These are phyloP conservation scores for Lactarius hengduanensis DNA, from an alignment of 768 basidiomycete species.

Conservation along the genomic window DNA sequence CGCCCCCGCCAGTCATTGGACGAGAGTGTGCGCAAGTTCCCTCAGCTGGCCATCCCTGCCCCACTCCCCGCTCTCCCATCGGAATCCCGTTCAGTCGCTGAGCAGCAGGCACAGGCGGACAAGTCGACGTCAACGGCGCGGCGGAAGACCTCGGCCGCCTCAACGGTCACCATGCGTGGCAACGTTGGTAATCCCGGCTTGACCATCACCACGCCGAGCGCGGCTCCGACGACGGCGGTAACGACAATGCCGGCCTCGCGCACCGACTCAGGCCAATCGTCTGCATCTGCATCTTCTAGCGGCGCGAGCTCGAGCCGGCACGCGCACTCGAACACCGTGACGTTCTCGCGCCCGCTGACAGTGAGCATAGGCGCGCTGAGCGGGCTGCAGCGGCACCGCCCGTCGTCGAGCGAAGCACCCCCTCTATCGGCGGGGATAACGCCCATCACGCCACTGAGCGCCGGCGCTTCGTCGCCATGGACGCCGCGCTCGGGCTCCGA, in stretches of 20 bases:
- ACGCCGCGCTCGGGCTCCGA: conserved; percentile 47
- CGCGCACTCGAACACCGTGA: conserved; percentile 41
- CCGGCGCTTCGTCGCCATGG: conserved; percentile 41
- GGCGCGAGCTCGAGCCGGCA: conserved; percentile 34
- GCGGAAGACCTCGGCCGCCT: conserved; percentile 46
- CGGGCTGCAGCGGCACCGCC: conserved; percentile 52
- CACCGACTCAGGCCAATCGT: conserved; percentile 48
- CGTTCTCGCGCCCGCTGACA: conserved; percentile 63
- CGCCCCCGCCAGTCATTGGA: conserved; percentile 36
- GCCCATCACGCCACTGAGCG: conserved; percentile 35
- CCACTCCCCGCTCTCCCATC: conserved; percentile 61
- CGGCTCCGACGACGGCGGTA: conserved; percentile 56
- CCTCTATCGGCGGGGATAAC: background rate
- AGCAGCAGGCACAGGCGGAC: conserved; percentile 30
- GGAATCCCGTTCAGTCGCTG: conserved; percentile 41
- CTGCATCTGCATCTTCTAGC: background rate
- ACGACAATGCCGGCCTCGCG: conserved; percentile 47
- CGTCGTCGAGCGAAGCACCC: conserved; percentile 37
- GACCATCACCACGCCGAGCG: conserved; percentile 50
- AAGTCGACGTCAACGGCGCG: conserved; percentile 34
- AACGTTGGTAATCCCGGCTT: conserved; percentile 43
- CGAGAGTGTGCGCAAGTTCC: conserved; percentile 42
- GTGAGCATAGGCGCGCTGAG: conserved; percentile 53
- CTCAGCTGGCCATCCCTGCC: conserved; percentile 53
- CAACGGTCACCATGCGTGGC: conserved; percentile 47